A percentile compares a stretch with the other conserved stretches of the same genome.
phyloP scores from a whole-genome alignment of 805 yeast genomes.

The Ogataea salicorniae region DNA sequence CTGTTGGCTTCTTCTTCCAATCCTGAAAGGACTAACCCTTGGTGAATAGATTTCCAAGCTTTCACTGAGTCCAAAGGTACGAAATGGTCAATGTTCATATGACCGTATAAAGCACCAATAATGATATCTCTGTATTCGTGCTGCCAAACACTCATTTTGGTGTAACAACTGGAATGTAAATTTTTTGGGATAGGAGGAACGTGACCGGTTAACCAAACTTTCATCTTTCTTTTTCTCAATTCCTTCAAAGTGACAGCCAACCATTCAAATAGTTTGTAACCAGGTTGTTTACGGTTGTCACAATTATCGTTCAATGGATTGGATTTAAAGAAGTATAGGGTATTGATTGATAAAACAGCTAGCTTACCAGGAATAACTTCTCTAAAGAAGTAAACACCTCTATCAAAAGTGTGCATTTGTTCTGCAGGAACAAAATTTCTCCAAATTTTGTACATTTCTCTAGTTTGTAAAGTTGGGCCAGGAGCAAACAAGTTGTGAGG shows the following conservation, averaged over 20 bases:
- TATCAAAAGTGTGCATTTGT: conserved; percentile 67
- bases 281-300: conserved; percentile 68
- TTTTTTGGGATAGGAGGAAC: conserved; percentile 84
- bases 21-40: conserved; percentile 16
- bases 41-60: conserved; percentile 51
- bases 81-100: conserved; percentile 86
- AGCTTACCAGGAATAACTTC: conserved; percentile 78
- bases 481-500: conserved; percentile 83
- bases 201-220: conserved; percentile 85
- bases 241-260: conserved; percentile 69
- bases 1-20: conserved; percentile 15
- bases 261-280: conserved; percentile 74
- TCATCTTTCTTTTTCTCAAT: conserved; percentile 65
- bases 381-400: conserved; percentile 68
- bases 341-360: conserved; percentile 75
- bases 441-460: conserved; percentile 76
- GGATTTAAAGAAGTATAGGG: conserved; percentile 66
- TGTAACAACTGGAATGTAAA: conserved; percentile 63
- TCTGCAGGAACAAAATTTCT: conserved; percentile 66
- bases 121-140: conserved; percentile 81
- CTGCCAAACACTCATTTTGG: conserved; percentile 75
- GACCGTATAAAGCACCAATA: conserved; percentile 81
- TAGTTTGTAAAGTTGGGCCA: conserved; percentile 84
- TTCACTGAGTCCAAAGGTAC: conserved; percentile 67
- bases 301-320: conserved; percentile 84